Percentiles rank a stretch among this genome's conserved stretches.
Evolutionary conservation across 495 filamentous ascomycete species (phyloP).

Genomic region (Cercophora samala): DNA sequence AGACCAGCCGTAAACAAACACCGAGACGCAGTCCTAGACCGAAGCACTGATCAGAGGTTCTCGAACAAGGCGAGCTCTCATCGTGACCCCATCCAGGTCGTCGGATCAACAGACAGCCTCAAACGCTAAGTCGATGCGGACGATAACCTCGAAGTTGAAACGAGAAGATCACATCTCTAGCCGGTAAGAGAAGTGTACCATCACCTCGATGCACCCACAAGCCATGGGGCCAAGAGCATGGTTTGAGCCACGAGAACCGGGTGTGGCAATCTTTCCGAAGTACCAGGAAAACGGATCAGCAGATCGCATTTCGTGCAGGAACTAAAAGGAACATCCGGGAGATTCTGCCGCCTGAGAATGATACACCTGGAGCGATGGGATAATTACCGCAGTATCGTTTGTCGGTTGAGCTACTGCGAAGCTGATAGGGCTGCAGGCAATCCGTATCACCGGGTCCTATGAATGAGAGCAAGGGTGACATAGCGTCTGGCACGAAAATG

Average conservation of each 20-base stretch:
- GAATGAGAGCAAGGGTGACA: constrained; percentile 12
- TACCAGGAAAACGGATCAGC: constrained; percentile 4
- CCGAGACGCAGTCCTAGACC: background rate
- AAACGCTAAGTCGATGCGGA: background rate
- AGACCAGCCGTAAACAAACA: background rate
- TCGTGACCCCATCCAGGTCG: background rate
- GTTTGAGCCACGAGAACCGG: background rate
- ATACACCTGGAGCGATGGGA: background rate
- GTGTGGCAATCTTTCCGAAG: constrained; percentile 4
- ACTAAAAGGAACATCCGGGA: background rate
- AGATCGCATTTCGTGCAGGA: constrained; percentile 19
- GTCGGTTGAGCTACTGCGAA: constrained; percentile 8
- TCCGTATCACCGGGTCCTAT: constrained; percentile 18
- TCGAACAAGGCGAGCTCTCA: background rate
- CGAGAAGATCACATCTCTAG: background rate
- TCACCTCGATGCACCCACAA: background rate
- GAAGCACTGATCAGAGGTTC: background rate
- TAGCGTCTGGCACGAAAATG: constrained; percentile 3
- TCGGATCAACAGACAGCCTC: background rate
- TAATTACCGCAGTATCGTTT: constrained; percentile 2
- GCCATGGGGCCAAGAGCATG: constrained; percentile 3
- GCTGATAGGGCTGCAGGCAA: constrained; percentile 32
- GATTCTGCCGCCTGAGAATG: background rate
- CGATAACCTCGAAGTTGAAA: background rate
- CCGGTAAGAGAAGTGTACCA: too few species aligned